Conservation (phyloP, 2,329 filamentous ascomycete species). For the Alternaria ethzedia region DNA sequence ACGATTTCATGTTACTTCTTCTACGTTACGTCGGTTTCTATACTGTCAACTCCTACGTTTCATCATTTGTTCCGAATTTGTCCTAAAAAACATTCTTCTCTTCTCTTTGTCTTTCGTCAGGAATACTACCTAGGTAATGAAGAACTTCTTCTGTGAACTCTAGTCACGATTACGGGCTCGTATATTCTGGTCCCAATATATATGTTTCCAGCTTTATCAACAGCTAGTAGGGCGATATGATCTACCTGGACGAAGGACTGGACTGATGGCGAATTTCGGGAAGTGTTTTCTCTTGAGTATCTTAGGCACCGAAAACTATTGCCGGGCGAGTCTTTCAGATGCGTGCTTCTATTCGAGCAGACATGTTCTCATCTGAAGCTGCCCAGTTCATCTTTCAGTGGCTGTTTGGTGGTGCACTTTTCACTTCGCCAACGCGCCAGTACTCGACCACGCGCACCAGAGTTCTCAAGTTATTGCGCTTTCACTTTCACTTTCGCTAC, state of each 20-base stretch:
- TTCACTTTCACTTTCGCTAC: neutral
- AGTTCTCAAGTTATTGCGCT: neutral
- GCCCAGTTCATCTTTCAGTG: neutral
- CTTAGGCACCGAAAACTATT: fast-evolving
- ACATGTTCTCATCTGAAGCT: fast-evolving
- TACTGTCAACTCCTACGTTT: neutral
- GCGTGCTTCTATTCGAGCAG: neutral
- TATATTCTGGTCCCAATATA: neutral
- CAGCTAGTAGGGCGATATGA: neutral
- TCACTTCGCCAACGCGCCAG: too few relatives aligned
- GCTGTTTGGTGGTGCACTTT: neutral
- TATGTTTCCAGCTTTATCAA: neutral
- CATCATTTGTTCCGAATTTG: neutral
- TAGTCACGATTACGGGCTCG: neutral
- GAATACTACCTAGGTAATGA: neutral
- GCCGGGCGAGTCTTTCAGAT: fast-evolving
- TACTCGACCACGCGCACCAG: neutral
- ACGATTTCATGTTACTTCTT: neutral
- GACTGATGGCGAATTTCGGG: neutral
- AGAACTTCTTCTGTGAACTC: fast-evolving
- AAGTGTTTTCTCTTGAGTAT: neutral
- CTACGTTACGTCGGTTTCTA: fast-evolving
- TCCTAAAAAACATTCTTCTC: neutral
- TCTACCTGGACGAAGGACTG: neutral
- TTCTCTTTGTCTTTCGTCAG: neutral